Evolutionary conservation across 2,329 filamentous ascomycete genomes (phyloP).

Genomic region (Neophaeococcomyces aloes): DNA sequence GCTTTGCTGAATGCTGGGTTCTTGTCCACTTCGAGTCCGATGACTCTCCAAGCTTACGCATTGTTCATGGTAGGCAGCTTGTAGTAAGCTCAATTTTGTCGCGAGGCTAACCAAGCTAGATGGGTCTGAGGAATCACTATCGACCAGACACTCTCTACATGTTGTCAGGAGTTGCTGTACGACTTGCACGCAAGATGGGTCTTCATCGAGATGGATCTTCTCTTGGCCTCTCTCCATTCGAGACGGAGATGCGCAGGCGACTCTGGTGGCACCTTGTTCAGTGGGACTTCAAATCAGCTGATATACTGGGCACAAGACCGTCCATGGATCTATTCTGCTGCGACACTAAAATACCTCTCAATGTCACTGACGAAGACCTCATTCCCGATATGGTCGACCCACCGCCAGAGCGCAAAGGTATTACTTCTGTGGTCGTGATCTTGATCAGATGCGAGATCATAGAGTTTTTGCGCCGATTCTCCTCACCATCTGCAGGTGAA

Average conservation of each 20-base stretch:
- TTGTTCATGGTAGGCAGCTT: no score
- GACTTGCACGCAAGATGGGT: conserved; percentile 59
- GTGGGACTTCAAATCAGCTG: no score
- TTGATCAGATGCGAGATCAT: conserved; percentile 51
- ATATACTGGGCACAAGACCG: no score
- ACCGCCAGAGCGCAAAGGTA: conserved; percentile 21
- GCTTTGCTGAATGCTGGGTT: no score
- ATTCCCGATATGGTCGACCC: conserved; percentile 28
- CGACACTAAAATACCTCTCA: conserved; percentile 34
- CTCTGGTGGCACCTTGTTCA: conserved; percentile 48
- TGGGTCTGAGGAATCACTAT: no score
- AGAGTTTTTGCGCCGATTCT: conserved; percentile 31
- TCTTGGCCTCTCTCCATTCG: conserved; percentile 49
- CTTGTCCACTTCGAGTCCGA: no score
- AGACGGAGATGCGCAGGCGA: conserved; percentile 55
- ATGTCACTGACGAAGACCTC: conserved; percentile 35
- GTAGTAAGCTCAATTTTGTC: no score
- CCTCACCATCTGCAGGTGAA: conserved; percentile 5
- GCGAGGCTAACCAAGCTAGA: no score
- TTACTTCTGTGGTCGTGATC: conserved; percentile 45
- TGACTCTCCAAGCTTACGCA: no score
- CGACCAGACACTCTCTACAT: no score
- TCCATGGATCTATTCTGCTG: conserved; percentile 11
- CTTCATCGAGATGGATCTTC: conserved; percentile 52
- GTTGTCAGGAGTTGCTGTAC: conserved; percentile 43